These are phyloP conservation scores for Aspergillus intermedius DNA, from an alignment of 2,329 filamentous ascomycete genomes.

Conservation along the genomic window DNA sequence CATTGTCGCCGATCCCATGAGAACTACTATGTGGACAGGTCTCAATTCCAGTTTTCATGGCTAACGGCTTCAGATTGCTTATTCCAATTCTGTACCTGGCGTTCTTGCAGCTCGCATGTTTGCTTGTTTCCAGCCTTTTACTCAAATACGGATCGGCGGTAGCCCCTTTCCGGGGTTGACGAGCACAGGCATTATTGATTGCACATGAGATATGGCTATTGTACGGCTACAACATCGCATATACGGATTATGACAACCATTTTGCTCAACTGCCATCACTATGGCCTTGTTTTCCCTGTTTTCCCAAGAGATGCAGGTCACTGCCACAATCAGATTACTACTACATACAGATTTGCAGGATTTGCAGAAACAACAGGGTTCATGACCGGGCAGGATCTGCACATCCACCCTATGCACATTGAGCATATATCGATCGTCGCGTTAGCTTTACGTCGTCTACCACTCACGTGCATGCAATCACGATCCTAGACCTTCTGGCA, in stretches of 20 bases:
- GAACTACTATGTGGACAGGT: conserved; percentile 2
- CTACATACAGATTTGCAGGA: too few relatives aligned
- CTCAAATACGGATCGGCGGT: conserved; percentile 1
- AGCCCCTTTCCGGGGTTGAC: neutral
- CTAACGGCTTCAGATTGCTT: neutral
- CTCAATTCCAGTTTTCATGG: neutral
- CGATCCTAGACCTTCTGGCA: neutral
- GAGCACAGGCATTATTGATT: neutral
- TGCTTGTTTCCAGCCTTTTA: neutral
- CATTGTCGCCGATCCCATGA: conserved; percentile 14
- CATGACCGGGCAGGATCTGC: neutral
- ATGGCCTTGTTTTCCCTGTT: too few relatives aligned
- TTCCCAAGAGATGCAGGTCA: too few relatives aligned
- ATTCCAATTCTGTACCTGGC: neutral
- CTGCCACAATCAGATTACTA: too few relatives aligned
- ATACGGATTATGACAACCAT: neutral
- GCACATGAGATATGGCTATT: neutral
- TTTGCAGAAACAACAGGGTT: too few relatives aligned
- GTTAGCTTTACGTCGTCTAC: neutral
- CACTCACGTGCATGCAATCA: neutral
- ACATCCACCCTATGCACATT: neutral
- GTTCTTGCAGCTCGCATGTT: neutral
- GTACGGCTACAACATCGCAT: neutral
- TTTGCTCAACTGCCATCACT: neutral
- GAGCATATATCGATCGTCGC: neutral